These are phyloP conservation scores for Boletales sp. DNA, from an alignment of 768 basidiomycete genomes.

Conservation along the genomic window DNA sequence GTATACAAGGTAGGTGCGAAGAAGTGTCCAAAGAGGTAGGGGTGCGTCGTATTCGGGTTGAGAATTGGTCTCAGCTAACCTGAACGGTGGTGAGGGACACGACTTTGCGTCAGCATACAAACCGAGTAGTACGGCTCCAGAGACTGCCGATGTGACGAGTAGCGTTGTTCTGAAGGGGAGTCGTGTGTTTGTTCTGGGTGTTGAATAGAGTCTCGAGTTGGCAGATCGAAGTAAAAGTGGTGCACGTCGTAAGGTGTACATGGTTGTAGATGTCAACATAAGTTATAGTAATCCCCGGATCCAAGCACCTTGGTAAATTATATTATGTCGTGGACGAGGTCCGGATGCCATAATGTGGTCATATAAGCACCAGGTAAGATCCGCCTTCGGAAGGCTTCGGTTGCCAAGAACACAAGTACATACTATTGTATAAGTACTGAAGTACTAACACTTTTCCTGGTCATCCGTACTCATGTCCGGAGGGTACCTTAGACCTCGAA, in stretches of 20 bases:
- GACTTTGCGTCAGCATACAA: slow-evolving; percentile 26
- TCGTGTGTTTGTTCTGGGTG: slow-evolving; percentile 1
- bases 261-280: not conserved
- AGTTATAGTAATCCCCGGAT: too few species aligned
- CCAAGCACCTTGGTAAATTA: too few species aligned
- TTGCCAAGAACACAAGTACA: too few species aligned
- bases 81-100: slow-evolving; percentile 21
- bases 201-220: slow-evolving; percentile 6
- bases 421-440: too few species aligned
- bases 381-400: too few species aligned
- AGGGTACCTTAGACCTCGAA: too few species aligned
- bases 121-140: slow-evolving; percentile 12
- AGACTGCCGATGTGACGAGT: slow-evolving; percentile 17
- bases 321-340: not conserved
- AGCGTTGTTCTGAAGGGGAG: slow-evolving; percentile 10
- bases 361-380: too few species aligned
- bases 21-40: slow-evolving; percentile 37
- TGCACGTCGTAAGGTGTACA: slow-evolving; percentile 14
- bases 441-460: too few species aligned
- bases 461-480: too few species aligned
- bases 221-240: not conserved
- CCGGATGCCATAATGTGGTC: not conserved
- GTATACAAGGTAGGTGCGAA: slow-evolving; percentile 81
- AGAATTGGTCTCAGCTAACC: not conserved
- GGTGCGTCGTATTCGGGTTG: not conserved